Conservation (phyloP, 768 basidiomycete genomes). For the Mycena amicta region DNA sequence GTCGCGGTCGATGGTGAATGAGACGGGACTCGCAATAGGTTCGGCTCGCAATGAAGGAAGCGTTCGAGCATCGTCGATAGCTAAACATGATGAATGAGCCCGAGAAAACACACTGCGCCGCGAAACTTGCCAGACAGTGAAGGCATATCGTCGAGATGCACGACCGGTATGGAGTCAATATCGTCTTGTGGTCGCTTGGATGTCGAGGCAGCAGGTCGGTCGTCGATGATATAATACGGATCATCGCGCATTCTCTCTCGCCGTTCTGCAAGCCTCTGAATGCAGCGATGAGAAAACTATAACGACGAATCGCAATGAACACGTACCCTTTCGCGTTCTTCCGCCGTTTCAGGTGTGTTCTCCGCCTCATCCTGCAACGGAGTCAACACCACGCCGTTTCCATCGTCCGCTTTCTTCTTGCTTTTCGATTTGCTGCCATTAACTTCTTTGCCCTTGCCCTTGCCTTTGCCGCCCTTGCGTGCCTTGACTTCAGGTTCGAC, state of each 20-base stretch:
- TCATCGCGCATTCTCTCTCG: conserved; percentile 79
- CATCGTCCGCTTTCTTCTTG: conserved; percentile 35
- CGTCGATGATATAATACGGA: conserved; percentile 87
- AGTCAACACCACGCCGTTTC: conserved; percentile 33
- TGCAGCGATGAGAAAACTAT: no score
- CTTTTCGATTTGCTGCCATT: conserved; percentile 26
- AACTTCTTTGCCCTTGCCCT: conserved; percentile 35
- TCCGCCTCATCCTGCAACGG: conserved; percentile 39
- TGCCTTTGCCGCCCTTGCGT: conserved; percentile 54
- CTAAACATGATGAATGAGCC: conserved; percentile 21
- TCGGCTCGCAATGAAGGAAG: conserved; percentile 49
- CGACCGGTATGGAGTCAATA: conserved; percentile 91
- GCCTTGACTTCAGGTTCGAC: conserved; percentile 47
- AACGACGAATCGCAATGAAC: no score
- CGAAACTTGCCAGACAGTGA: conserved; percentile 38
- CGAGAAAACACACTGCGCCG: neutral
- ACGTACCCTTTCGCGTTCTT: conserved; percentile 65
- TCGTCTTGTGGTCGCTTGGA: conserved; percentile 51
- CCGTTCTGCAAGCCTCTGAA: conserved; percentile 74
- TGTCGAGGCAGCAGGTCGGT: conserved; percentile 34
- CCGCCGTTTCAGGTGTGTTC: conserved; percentile 62
- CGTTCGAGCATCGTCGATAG: conserved; percentile 31
- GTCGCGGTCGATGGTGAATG: conserved; percentile 69
- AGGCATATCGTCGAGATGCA: conserved; percentile 75
- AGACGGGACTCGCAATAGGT: conserved; percentile 38